Base-by-base conservation (phyloP, 164 flowering plant genomes). In the Piper longum region DNA sequence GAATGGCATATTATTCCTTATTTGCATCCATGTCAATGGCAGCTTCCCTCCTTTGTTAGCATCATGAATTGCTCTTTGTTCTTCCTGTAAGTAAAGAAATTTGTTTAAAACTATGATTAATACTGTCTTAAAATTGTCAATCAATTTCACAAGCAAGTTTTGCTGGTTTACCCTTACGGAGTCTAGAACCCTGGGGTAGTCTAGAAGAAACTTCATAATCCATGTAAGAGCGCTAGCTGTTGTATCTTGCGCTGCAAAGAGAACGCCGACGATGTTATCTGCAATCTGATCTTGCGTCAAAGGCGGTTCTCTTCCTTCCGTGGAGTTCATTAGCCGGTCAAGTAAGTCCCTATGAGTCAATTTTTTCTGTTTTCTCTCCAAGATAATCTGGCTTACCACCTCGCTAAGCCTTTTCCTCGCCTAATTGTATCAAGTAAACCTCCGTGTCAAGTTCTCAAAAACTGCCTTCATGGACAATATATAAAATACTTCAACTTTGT, bases 181-280 rank as follows among this genome's bases (percentile, higher is more conserved):
- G 69, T 86, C 84, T 18, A 85, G 83, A 77, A 89, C 84, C 56
- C 81, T 85, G 1, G 80, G 89, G 63, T 86, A 60, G 43, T 92
- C 96, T 63, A 80, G 85, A 52, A 92, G 85, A 80, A 80, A 92
- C 82, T 92, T 92, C 71, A 92, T 68, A 64, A 83, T 75, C 98
- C 98, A 92, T 41, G 98, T 89, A 68, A 92, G 69, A 54, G 76
- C 91, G 76, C 95, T 89, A 2, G 98, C 98, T 7, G 98, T 89
- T 0, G 98, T 92, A 66, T 92, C 98, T 57, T 83, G 91, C 42
- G 98, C 98, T 2, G 98, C 98, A 48, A 92, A 92, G 43, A 92
- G 74, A 4, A 83, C 93, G 59, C 98, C 98, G 19, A 92, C 86
- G 16, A 89, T 75, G 77, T 92, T 92, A 68, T 92, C 98, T 1